Evolutionary conservation across 2,329 filamentous ascomycete genomes (phyloP).

Genomic region (Capronia epimyces): DNA sequence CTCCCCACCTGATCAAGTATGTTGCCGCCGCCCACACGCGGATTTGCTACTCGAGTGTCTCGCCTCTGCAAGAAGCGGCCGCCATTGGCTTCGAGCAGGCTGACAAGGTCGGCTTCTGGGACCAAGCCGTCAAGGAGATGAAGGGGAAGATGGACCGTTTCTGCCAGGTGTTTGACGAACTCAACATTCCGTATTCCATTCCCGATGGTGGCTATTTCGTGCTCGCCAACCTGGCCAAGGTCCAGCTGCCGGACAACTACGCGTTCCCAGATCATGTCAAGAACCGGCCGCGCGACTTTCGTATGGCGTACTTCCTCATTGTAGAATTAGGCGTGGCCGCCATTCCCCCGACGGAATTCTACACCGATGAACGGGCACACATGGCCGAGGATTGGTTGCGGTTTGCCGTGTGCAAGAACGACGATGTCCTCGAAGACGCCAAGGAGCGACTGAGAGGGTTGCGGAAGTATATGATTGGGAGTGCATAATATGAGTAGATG

Average conservation of each 20-base stretch:
- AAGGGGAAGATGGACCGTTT: constrained; percentile 80
- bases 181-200: constrained; percentile 75
- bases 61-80: constrained; percentile 86
- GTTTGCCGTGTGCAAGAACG: constrained; percentile 94
- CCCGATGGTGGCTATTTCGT: constrained; percentile 98
- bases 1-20: constrained; percentile 80
- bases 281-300: constrained; percentile 81
- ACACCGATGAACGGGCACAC: constrained; percentile 74
- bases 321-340: constrained; percentile 92
- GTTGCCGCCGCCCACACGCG: constrained; percentile 88
- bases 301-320: constrained; percentile 93
- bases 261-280: constrained; percentile 86
- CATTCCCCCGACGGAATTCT: constrained; percentile 96
- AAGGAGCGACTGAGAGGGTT: constrained; percentile 69
- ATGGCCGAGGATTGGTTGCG: constrained; percentile 89
- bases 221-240: constrained; percentile 84
- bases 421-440: constrained; percentile 72
- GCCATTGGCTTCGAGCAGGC: constrained; percentile 93
- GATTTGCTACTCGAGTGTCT: constrained; percentile 93
- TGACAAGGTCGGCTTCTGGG: constrained; percentile 80
- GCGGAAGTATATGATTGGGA: constrained; percentile 70
- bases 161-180: constrained; percentile 72
- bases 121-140: constrained; percentile 77
- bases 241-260: constrained; percentile 77
- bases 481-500: too few relatives aligned